Evolutionary conservation across 2,329 filamentous ascomycete genomes (phyloP).

Genomic region (Penicillium sp.): DNA sequence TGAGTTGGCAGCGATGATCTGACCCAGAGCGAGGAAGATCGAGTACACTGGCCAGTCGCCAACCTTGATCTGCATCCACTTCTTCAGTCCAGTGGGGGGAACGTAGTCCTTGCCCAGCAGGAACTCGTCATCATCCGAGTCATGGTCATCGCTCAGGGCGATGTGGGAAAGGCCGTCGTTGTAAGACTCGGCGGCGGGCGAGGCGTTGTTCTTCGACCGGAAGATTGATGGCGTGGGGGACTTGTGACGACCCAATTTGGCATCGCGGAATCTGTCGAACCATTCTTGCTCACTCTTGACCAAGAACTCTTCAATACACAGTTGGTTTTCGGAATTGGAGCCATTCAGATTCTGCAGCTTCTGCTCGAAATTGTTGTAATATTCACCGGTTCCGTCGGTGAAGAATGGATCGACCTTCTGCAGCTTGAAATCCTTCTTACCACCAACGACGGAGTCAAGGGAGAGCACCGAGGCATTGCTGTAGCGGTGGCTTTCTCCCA

Average conservation of each 20-base stretch:
- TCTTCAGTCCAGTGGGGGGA: conserved; percentile 60
- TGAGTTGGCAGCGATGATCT: conserved; percentile 67
- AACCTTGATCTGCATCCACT: conserved; percentile 59
- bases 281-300: conserved; percentile 68
- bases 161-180: conserved; percentile 39
- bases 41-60: conserved; percentile 69
- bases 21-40: conserved; percentile 63
- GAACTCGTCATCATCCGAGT: conserved; percentile 56
- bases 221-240: conserved; percentile 44
- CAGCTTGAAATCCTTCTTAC: conserved; percentile 64
- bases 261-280: conserved; percentile 63
- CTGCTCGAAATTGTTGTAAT: conserved; percentile 61
- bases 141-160: conserved; percentile 41
- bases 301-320: conserved; percentile 70
- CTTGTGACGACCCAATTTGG: conserved; percentile 58
- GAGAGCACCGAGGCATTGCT: conserved; percentile 56
- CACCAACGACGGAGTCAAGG: conserved; percentile 61
- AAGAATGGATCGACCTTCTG: conserved; percentile 71
- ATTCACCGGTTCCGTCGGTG: conserved; percentile 65
- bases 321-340: conserved; percentile 59
- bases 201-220: conserved; percentile 38
- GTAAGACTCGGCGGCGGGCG: conserved; percentile 46
- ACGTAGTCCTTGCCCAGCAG: conserved; percentile 61
- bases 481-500: conserved; percentile 38
- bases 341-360: conserved; percentile 59